These are phyloP conservation scores for Penicillium flavigenum DNA, from an alignment of 495 filamentous ascomycete genomes.

Conservation along the genomic window DNA sequence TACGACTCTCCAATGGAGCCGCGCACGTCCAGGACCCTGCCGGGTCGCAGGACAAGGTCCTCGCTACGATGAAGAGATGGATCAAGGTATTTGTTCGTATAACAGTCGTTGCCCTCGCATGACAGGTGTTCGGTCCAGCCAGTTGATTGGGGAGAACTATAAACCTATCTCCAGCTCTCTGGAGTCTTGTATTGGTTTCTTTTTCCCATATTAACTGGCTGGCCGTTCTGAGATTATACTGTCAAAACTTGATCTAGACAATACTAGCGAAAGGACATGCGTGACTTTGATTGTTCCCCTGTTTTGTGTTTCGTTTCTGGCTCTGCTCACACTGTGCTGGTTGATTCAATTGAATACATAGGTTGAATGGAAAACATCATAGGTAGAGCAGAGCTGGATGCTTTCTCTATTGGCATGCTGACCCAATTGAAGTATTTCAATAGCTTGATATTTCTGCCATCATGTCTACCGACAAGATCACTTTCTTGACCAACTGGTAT, in stretches of 20 bases:
- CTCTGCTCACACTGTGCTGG: constrained; percentile 12
- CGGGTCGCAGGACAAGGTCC: constrained; percentile 26
- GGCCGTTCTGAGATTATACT: constrained; percentile 66
- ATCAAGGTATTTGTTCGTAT: constrained; percentile 61
- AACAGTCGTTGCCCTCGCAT: constrained; percentile 55
- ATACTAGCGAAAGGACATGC: constrained; percentile 82
- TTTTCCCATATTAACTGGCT: constrained; percentile 2
- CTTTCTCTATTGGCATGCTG: constrained; percentile 19
- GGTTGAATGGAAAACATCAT: constrained; percentile 15
- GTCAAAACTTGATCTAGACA: constrained; percentile 81
- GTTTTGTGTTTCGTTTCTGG: constrained; percentile 24
- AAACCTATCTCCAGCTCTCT: not conserved
- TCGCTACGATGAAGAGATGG: constrained; percentile 37
- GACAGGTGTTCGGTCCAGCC: constrained; percentile 55
- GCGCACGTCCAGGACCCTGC: constrained; percentile 26
- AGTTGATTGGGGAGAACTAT: constrained; percentile 8
- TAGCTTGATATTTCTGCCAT: constrained; percentile 36
- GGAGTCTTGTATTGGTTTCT: not conserved
- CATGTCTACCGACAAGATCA: constrained; percentile 74
- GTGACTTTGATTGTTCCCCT: constrained; percentile 56
- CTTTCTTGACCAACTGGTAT: constrained; percentile 72
- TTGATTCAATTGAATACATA: not conserved
- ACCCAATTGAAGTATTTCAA: constrained; percentile 20
- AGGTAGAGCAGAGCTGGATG: not conserved
- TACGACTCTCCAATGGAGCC: constrained; percentile 42